Percentiles rank a stretch among this genome's conserved stretches.
Evolutionary conservation across 2,329 filamentous ascomycete genomes (phyloP).

Genomic region (Didymella segeticola): DNA sequence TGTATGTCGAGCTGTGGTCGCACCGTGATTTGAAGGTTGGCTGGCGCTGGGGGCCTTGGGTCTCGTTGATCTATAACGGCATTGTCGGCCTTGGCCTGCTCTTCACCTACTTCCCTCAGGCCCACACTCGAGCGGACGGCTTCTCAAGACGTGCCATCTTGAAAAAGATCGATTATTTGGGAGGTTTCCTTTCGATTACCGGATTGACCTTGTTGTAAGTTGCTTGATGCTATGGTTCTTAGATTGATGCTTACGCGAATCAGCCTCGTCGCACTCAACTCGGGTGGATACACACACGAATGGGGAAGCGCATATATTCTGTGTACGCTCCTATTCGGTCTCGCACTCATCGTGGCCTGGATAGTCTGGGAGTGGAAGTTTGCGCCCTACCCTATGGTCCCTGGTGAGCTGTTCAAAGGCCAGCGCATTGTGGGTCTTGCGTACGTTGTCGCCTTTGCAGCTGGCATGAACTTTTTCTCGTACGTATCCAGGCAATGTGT

Average conservation of each 20-base stretch:
- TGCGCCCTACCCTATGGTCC: slow-evolving; percentile 50
- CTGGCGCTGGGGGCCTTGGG: slow-evolving; percentile 48
- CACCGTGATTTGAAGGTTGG: slow-evolving; percentile 30
- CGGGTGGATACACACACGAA: slow-evolving; percentile 49
- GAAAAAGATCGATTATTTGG: slow-evolving; percentile 43
- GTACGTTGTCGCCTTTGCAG: slow-evolving; percentile 45
- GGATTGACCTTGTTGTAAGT: slow-evolving; percentile 44
- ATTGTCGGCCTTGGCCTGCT: slow-evolving; percentile 39
- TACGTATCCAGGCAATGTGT: not conserved
- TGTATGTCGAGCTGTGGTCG: slow-evolving; percentile 42
- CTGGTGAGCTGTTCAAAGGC: slow-evolving; percentile 43
- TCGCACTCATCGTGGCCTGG: slow-evolving; percentile 44
- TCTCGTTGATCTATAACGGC: slow-evolving; percentile 41
- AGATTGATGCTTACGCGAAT: not conserved
- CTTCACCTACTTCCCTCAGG: slow-evolving; percentile 42
- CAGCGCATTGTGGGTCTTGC: slow-evolving; percentile 42
- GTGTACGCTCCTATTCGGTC: slow-evolving; percentile 46
- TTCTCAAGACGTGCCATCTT: slow-evolving; percentile 39
- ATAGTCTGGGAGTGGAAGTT: slow-evolving; percentile 49
- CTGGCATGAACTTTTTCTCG: slow-evolving; percentile 45
- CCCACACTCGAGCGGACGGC: slow-evolving; percentile 42
- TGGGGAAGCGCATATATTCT: slow-evolving; percentile 50
- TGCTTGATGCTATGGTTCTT: not conserved
- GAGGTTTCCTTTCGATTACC: slow-evolving; percentile 39
- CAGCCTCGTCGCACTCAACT: slow-evolving; percentile 50